Evolutionary conservation across 139 green algal species (phyloP).

Genomic region (Auxenochlorella protothecoides): DNA sequence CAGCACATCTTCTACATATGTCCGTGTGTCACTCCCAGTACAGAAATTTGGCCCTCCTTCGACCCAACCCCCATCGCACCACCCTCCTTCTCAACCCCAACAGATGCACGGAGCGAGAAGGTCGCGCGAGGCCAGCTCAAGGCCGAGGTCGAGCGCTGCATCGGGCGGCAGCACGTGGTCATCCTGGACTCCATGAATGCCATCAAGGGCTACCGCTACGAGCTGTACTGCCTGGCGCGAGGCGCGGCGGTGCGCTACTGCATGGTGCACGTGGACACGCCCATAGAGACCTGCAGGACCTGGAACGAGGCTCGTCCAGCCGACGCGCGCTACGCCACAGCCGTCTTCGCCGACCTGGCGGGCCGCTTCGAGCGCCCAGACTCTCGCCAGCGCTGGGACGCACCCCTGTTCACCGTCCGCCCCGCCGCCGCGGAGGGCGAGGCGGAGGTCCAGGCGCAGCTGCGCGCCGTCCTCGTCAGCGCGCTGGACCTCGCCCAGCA

Average conservation of each 20-base stretch:
- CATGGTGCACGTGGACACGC: conserved; percentile 73
- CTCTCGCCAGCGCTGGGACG: conserved; percentile 78
- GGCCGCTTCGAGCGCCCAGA: conserved; percentile 80
- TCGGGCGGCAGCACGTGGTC: conserved; percentile 27
- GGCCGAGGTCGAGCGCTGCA: conserved; percentile 53
- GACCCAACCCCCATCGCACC: no score
- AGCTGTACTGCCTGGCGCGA: conserved; percentile 87
- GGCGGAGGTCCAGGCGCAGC: not conserved
- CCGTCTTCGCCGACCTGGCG: conserved; percentile 69
- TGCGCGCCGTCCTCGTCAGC: not conserved
- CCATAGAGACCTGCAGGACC: conserved; percentile 25
- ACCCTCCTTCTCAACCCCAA: not conserved
- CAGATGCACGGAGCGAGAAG: conserved; percentile 70
- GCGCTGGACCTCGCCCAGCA: not conserved
- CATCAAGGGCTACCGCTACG: conserved; percentile 86
- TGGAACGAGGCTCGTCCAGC: conserved; percentile 55
- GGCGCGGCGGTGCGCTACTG: conserved; percentile 71
- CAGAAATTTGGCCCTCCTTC: no score
- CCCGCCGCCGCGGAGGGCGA: conserved; percentile 7
- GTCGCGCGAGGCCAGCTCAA: conserved; percentile 57
- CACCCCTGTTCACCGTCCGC: conserved; percentile 61
- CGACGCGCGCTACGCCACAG: conserved; percentile 11
- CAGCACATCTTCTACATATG: not conserved
- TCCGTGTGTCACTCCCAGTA: not conserved
- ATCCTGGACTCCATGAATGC: conserved; percentile 89